Evolutionary conservation across 768 basidiomycete genomes (phyloP).

Genomic region (Tylopilus cervinicoccineus): DNA sequence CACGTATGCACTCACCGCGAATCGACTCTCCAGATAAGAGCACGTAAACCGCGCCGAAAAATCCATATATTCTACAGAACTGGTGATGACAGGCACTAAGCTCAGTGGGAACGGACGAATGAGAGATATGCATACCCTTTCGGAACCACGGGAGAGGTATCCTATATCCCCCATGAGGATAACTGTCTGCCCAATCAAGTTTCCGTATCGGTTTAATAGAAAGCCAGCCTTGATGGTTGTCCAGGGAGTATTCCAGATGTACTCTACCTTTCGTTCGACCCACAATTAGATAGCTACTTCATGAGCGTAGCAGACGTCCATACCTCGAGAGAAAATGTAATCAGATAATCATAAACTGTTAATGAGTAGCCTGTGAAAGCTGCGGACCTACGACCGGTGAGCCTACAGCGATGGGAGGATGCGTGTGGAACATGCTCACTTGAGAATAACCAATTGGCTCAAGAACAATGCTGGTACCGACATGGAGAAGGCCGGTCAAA

Average conservation of each 20-base stretch:
- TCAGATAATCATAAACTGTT: background rate
- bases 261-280: background rate
- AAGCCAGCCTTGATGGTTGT: background rate
- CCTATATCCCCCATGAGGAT: background rate
- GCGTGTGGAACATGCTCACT: background rate
- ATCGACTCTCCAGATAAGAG: slow-evolving; percentile 16
- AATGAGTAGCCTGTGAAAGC: background rate
- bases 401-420: background rate
- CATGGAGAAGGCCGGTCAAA: background rate
- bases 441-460: background rate
- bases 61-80: background rate
- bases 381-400: background rate
- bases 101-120: background rate
- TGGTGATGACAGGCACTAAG: background rate
- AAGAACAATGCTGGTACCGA: background rate
- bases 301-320: background rate
- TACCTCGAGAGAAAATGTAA: background rate
- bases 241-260: background rate
- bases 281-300: background rate
- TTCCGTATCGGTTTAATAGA: background rate
- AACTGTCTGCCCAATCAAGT: background rate
- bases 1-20: slow-evolving; percentile 17
- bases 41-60: background rate
- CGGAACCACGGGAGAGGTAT: background rate
- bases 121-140: background rate